These are phyloP conservation scores for Penicillium bialowiezense DNA, from an alignment of 495 filamentous ascomycete species.

Conservation along the genomic window DNA sequence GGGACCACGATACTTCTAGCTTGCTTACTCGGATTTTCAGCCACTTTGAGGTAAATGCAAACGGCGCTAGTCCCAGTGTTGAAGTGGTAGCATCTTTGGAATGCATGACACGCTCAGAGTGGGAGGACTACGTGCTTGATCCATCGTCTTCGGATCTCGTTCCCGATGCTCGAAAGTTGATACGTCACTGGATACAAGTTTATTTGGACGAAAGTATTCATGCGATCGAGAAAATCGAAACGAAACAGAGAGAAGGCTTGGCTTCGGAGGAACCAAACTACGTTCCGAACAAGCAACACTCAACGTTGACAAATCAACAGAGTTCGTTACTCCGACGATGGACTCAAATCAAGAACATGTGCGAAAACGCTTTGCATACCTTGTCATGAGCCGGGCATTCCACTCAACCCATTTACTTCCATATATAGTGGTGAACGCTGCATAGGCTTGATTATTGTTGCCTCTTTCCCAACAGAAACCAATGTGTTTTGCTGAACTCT, in stretches of 20 bases:
- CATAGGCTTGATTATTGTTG: too few relatives aligned
- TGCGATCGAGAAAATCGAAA: neutral
- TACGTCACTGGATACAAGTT: neutral
- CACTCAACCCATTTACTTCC: neutral
- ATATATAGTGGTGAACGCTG: neutral
- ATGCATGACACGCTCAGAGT: neutral
- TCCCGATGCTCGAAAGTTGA: neutral
- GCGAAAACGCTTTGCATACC: neutral
- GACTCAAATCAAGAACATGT: neutral
- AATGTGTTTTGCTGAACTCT: too few relatives aligned
- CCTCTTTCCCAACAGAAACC: too few relatives aligned
- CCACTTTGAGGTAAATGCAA: neutral
- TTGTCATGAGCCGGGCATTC: neutral
- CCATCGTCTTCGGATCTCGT: neutral
- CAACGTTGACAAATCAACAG: neutral
- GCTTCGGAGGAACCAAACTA: neutral
- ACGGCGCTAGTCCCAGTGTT: neutral
- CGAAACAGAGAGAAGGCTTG: neutral
- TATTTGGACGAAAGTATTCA: neutral
- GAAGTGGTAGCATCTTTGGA: neutral
- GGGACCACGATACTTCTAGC: neutral
- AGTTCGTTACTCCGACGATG: neutral
- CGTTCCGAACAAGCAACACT: too few relatives aligned
- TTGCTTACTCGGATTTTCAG: neutral
- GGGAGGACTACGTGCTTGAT: neutral